These are phyloP conservation scores for Adansonia digitata DNA, from an alignment of 345 rosid species.

Conservation along the genomic window DNA sequence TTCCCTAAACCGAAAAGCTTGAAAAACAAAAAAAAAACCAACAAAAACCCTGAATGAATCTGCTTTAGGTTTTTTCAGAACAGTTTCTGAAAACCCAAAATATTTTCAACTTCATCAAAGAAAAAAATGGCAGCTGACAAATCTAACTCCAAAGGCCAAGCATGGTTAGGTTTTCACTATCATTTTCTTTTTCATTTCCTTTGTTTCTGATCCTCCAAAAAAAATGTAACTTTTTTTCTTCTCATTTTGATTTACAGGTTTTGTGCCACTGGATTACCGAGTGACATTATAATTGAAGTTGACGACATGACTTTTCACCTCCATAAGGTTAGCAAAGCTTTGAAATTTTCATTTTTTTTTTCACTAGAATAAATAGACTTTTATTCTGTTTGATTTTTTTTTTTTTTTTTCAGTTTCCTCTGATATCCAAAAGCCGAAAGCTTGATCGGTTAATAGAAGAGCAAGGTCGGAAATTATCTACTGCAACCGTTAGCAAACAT, in stretches of 20 bases:
- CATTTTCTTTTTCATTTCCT: neutral
- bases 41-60: conserved; percentile 13
- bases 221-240: neutral
- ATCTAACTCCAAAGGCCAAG: conserved; percentile 75
- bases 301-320: conserved; percentile 92
- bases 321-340: conserved; percentile 54
- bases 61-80: conserved; percentile 11
- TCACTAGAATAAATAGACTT: neutral
- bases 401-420: conserved; percentile 62
- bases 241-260: conserved; percentile 46
- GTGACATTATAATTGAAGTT: conserved; percentile 80
- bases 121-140: conserved; percentile 61
- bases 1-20: neutral
- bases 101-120: neutral
- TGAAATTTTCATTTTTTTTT: neutral
- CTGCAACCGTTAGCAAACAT: conserved; percentile 8
- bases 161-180: conserved; percentile 50
- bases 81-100: neutral
- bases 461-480: conserved; percentile 34
- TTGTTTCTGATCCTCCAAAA: neutral
- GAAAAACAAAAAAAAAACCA: too few species aligned
- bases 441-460: conserved; percentile 72
- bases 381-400: neutral
- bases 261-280: conserved; percentile 86
- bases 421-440: conserved; percentile 81